Percentiles rank a stretch among this genome's conserved stretches.
phyloP scores from a whole-genome alignment of 176 grass and related monocot genomes.

The Microstegium vimineum region DNA sequence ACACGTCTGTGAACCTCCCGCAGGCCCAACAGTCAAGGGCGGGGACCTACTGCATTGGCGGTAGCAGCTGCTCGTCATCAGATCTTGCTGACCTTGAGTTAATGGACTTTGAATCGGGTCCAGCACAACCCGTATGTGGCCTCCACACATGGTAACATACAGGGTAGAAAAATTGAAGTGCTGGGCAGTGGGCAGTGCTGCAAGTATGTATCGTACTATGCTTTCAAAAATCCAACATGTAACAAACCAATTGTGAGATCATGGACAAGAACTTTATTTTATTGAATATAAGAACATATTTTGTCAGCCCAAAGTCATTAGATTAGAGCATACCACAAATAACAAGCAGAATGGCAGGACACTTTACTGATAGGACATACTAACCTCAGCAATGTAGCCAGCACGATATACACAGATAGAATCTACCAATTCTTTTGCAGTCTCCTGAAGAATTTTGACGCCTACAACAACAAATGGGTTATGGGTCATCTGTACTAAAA shows the following conservation, averaged over 20 bases:
- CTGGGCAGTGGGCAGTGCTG: background rate
- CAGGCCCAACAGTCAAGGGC: background rate
- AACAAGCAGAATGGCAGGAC: background rate
- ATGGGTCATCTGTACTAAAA: constrained; percentile 16
- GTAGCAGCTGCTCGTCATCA: background rate
- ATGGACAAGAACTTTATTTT: background rate
- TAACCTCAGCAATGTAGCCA: constrained; percentile 90
- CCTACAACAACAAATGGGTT: constrained; percentile 39
- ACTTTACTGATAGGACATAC: constrained; percentile 10
- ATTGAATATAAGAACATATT: background rate
- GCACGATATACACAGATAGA: constrained; percentile 86
- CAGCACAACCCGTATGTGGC: background rate
- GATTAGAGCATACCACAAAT: background rate
- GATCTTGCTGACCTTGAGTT: background rate
- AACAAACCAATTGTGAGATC: background rate
- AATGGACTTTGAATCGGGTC: background rate
- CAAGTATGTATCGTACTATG: background rate
- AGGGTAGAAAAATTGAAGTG: background rate
- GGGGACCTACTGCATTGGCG: background rate
- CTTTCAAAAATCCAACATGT: constrained; percentile 11
- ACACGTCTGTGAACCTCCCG: background rate
- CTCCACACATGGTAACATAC: background rate
- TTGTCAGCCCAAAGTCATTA: background rate
- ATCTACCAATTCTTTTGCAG: constrained; percentile 62
- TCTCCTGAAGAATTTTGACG: constrained; percentile 80